Evolutionary conservation across 305 asterid genomes (phyloP), one percentile per base, ranked within the genome.

Genomic region (Caryopteris hybrid): DNA sequence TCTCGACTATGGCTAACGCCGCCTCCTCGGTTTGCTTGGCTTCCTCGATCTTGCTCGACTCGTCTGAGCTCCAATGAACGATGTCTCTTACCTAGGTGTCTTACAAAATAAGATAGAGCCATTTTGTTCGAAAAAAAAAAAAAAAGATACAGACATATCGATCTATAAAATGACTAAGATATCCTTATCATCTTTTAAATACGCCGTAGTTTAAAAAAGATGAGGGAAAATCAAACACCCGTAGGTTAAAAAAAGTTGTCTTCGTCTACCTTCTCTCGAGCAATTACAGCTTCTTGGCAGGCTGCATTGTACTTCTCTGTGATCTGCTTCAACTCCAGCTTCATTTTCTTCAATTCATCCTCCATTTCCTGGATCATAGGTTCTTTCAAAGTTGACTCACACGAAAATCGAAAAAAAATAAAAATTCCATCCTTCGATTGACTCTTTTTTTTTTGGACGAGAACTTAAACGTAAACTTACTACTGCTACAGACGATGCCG

Each of bases 291-390:
- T 77, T 71, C 88, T 65, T 64, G 75, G 67, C 89, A 81, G 52
- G 88, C 92, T 64, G 71, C 71, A 59, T 79, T 83, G 84, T 85
- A 84, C 86, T 74, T 68, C 4, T 80, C 83, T 64, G 78, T 76
- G 74, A 82, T 77, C 66, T 78, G 86, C 77, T 87, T 84, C 78
- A 90, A 55, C 69, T 90, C 89, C 55, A 71, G 68, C 56, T 78
- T 90, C 72, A 87, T 31, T 72, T 74, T 84, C 70, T 58, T 74
- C 67, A 87, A 52, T 79, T 90, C 95, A 0, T 90, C 91, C 72
- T 87, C 95, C 21, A 81, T 6, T 57, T 85, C 91, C 92, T 85
- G 83, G 16, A 75, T 43, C 43, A 55, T 13, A 61, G 42, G 63
- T 20, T 51, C 12, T 61, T 38, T 29, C 12, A n/a, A 6, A 48